Percentiles rank a stretch among this genome's conserved stretches.
phyloP scores from a whole-genome alignment of 1,284 basidiomycete species.

The Phlebopus sp. region DNA sequence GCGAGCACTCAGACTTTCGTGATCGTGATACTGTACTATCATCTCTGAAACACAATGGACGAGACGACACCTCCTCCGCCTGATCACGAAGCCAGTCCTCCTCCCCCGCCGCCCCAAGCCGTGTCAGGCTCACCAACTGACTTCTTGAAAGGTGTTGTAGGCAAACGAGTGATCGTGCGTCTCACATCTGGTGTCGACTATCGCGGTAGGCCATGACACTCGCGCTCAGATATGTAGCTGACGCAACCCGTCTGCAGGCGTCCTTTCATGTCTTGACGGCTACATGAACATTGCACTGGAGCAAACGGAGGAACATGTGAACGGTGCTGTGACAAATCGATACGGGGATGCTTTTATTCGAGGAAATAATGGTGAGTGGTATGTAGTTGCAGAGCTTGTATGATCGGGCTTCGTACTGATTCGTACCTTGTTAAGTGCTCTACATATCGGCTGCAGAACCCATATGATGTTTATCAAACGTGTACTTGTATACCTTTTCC shows the following conservation, averaged over 20 bases:
- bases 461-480: slow-evolving; percentile 21
- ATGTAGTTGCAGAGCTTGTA: background rate
- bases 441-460: slow-evolving; percentile 46
- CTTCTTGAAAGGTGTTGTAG: slow-evolving; percentile 92
- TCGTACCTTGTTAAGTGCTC: slow-evolving; percentile 30
- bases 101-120: slow-evolving; percentile 48
- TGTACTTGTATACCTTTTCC: background rate
- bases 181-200: slow-evolving; percentile 97
- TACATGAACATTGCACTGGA: slow-evolving; percentile 99
- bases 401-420: slow-evolving; percentile 1
- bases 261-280: slow-evolving; percentile 95
- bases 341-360: slow-evolving; percentile 96
- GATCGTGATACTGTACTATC: background rate
- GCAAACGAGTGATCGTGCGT: slow-evolving; percentile 91
- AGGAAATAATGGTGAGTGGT: slow-evolving; percentile 88
- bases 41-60: slow-evolving; percentile 20
- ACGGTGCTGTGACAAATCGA: slow-evolving; percentile 79
- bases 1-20: too few relatives aligned
- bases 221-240: background rate
- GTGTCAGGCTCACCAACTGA: slow-evolving; percentile 80
- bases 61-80: slow-evolving; percentile 30
- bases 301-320: slow-evolving; percentile 93
- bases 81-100: slow-evolving; percentile 28
- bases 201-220: slow-evolving; percentile 58
- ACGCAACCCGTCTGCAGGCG: slow-evolving; percentile 51